Conservation (phyloP, 1,284 basidiomycete genomes). For the Sporisorium scitamineum region DNA sequence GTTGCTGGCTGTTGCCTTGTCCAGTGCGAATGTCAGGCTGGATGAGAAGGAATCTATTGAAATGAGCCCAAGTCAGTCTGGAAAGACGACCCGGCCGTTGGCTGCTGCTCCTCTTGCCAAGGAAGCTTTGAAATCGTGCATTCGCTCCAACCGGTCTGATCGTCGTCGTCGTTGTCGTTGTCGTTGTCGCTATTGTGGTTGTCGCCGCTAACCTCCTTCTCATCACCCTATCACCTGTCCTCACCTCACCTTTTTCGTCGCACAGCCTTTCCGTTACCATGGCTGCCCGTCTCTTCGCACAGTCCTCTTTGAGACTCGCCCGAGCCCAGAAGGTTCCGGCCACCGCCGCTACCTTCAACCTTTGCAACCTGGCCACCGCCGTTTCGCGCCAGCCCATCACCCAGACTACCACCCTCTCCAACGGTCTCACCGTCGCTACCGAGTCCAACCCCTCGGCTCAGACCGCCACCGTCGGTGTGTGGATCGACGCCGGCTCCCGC, state of each 20-base stretch:
- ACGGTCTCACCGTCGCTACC: slow-evolving; percentile 70
- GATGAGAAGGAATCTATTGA: slow-evolving; percentile 25
- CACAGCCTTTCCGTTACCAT: slow-evolving; percentile 38
- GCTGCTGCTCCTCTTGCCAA: slow-evolving; percentile 2
- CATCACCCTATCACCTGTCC: slow-evolving; percentile 6
- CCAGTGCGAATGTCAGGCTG: neutral
- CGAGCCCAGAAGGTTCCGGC: slow-evolving; percentile 49
- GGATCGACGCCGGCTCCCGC: slow-evolving; percentile 97
- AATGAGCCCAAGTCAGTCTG: slow-evolving; percentile 1
- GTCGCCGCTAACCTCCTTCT: neutral
- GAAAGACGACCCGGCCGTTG: neutral
- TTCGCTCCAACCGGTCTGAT: slow-evolving; percentile 13
- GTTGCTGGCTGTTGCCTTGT: neutral
- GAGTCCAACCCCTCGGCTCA: slow-evolving; percentile 93
- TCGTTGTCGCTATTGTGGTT: neutral
- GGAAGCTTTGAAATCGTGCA: slow-evolving; percentile 14
- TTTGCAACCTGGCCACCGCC: slow-evolving; percentile 54
- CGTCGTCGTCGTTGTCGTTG: slow-evolving; percentile 11
- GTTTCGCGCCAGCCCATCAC: slow-evolving; percentile 61
- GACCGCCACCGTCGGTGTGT: slow-evolving; percentile 97
- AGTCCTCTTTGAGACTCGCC: slow-evolving; percentile 55
- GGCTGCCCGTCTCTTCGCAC: slow-evolving; percentile 57
- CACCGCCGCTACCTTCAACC: slow-evolving; percentile 45
- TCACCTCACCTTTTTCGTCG: slow-evolving; percentile 20
- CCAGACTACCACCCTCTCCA: slow-evolving; percentile 64